These are phyloP conservation scores for Termitomyces sp. DNA, from an alignment of 768 basidiomycete genomes.

Conservation along the genomic window DNA sequence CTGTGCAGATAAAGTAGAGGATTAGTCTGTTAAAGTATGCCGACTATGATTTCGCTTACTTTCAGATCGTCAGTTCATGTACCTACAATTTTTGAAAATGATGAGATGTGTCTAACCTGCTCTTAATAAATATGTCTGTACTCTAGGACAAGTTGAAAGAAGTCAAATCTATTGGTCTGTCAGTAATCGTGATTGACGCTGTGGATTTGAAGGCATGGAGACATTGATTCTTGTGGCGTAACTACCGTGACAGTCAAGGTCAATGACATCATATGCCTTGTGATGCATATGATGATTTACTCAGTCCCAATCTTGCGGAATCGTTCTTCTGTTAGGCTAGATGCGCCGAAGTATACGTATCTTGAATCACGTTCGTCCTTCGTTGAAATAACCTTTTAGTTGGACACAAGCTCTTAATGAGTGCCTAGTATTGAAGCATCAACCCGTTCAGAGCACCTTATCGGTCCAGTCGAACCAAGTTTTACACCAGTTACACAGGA, in stretches of 20 bases:
- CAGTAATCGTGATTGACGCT: not conserved
- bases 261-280: not conserved
- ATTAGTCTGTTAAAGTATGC: not conserved
- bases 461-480: too few relatives aligned
- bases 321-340: not conserved
- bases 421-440: too few relatives aligned
- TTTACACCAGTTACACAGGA: too few relatives aligned
- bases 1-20: not conserved
- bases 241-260: not conserved
- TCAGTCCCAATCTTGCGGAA: not conserved
- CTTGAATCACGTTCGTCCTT: too few relatives aligned
- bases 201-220: not conserved
- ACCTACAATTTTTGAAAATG: not conserved
- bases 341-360: too few relatives aligned
- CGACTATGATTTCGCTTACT: not conserved
- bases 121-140: not conserved
- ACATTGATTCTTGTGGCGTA: not conserved
- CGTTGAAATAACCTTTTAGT: too few relatives aligned
- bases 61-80: not conserved
- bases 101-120: not conserved
- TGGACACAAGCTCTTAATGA: too few relatives aligned
- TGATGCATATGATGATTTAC: not conserved
- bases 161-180: not conserved
- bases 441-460: too few relatives aligned
- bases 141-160: not conserved